Percentiles rank a stretch among this genome's conserved stretches.
Evolutionary conservation across 2,329 filamentous ascomycete genomes (phyloP).

Genomic region (Penicillium sp.): DNA sequence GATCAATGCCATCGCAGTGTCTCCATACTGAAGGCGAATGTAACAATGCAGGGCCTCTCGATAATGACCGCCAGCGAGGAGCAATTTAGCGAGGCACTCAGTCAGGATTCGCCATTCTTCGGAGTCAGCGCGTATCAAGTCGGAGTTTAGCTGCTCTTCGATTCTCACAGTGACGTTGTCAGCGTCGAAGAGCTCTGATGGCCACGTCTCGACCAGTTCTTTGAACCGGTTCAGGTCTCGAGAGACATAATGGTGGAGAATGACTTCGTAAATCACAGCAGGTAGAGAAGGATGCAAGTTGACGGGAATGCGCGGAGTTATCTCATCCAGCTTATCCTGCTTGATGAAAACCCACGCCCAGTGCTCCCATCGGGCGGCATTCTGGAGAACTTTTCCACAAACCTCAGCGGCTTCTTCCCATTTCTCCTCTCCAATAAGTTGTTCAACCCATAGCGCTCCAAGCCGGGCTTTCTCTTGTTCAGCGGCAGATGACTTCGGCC

Average conservation of each 20-base stretch:
- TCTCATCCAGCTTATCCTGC: conserved; percentile 82
- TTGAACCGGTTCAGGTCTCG: conserved; percentile 71
- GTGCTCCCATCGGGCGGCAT: conserved; percentile 82
- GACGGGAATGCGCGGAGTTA: conserved; percentile 76
- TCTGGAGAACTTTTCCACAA: conserved; percentile 77
- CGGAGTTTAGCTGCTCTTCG: conserved; percentile 75
- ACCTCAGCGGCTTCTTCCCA: conserved; percentile 77
- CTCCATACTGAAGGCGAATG: conserved; percentile 86
- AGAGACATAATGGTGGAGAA: conserved; percentile 84
- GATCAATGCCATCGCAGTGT: conserved; percentile 82
- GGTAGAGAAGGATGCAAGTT: conserved; percentile 76
- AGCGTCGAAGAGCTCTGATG: conserved; percentile 78
- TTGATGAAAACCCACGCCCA: conserved; percentile 93
- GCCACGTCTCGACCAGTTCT: conserved; percentile 78
- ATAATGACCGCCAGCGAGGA: conserved; percentile 75
- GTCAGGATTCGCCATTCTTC: conserved; percentile 89
- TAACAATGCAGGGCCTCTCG: conserved; percentile 84
- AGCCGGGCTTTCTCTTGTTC: conserved; percentile 88
- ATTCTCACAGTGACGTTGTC: conserved; percentile 72
- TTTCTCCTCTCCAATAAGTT: conserved; percentile 69
- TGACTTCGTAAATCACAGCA: conserved; percentile 78
- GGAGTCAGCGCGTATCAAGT: conserved; percentile 71
- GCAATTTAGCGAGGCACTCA: conserved; percentile 78
- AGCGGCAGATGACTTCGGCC: conserved; percentile 60
- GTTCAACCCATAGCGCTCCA: conserved; percentile 89